These are phyloP conservation scores for Mycena alexandri DNA, from an alignment of 768 basidiomycete species.

Conservation along the genomic window DNA sequence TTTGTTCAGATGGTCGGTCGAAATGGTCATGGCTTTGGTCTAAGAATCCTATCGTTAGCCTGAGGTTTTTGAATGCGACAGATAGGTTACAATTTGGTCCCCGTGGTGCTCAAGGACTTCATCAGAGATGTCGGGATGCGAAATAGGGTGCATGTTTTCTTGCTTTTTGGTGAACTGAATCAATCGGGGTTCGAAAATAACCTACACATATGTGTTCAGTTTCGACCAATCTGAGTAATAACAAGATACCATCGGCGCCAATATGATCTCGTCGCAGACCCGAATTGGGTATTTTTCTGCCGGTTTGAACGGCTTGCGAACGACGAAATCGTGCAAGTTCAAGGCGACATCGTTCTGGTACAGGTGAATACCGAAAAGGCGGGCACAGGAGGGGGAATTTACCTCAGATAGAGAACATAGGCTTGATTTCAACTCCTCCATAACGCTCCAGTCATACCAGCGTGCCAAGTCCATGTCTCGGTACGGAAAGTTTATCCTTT, in stretches of 20 bases:
- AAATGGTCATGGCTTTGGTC: slow-evolving; percentile 94
- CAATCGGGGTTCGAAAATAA: slow-evolving; percentile 89
- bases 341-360: slow-evolving; percentile 87
- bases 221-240: background rate
- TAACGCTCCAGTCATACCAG: slow-evolving; percentile 89
- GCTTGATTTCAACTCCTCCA: slow-evolving; percentile 91
- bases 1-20: slow-evolving; percentile 79
- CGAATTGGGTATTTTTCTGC: slow-evolving; percentile 92
- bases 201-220: slow-evolving; percentile 18
- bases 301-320: slow-evolving; percentile 78
- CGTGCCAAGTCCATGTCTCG: slow-evolving; percentile 80
- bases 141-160: slow-evolving; percentile 60
- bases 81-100: slow-evolving; percentile 61
- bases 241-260: slow-evolving; percentile 86
- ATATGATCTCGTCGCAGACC: slow-evolving; percentile 94
- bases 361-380: slow-evolving; percentile 9
- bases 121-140: slow-evolving; percentile 75
- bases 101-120: slow-evolving; percentile 73
- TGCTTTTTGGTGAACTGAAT: slow-evolving; percentile 90
- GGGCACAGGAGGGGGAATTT: slow-evolving; percentile 41
- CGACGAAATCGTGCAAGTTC: slow-evolving; percentile 91
- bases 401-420: slow-evolving; percentile 93
- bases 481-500: slow-evolving; percentile 90
- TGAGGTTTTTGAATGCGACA: slow-evolving; percentile 16
- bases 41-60: slow-evolving; percentile 44